These are phyloP conservation scores for Salix caprea DNA, from an alignment of 345 rosid genomes.

Conservation along the genomic window DNA sequence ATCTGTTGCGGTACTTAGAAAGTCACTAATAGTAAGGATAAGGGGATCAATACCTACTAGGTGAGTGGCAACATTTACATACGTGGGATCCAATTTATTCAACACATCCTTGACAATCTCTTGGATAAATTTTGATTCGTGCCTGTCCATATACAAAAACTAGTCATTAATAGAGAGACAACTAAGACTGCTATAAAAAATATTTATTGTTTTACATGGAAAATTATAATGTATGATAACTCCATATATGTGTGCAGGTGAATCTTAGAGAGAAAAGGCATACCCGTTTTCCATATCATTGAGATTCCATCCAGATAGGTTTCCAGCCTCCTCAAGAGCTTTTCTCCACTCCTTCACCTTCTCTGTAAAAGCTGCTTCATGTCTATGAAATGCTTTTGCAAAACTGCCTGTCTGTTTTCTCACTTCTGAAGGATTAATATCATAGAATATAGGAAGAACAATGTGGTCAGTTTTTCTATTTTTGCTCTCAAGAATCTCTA, in stretches of 20 bases:
- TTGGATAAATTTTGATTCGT: conserved; percentile 27
- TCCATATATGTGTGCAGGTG: neutral
- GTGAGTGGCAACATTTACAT: neutral
- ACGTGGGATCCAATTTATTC: conserved; percentile 18
- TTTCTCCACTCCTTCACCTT: neutral
- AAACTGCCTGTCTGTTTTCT: neutral
- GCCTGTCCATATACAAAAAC: conserved; percentile 2
- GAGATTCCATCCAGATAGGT: neutral
- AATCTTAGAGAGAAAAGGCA: neutral
- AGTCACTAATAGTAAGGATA: conserved; percentile 2
- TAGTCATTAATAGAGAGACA: too few relatives aligned
- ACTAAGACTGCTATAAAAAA: neutral
- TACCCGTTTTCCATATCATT: neutral
- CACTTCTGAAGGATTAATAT: neutral
- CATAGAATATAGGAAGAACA: neutral
- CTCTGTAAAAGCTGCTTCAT: neutral
- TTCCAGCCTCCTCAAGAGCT: neutral
- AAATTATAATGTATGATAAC: neutral
- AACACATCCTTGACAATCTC: conserved; percentile 21
- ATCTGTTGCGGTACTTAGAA: neutral
- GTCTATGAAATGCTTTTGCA: neutral
- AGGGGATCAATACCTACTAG: neutral
- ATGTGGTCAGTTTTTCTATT: neutral
- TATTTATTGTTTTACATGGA: too few relatives aligned
- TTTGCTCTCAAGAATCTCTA: neutral